Percentiles rank a stretch among this genome's conserved stretches.
Conservation (phyloP, 2,329 filamentous ascomycete genomes). For the Ophiocordyceps camponoti-leonardi region DNA sequence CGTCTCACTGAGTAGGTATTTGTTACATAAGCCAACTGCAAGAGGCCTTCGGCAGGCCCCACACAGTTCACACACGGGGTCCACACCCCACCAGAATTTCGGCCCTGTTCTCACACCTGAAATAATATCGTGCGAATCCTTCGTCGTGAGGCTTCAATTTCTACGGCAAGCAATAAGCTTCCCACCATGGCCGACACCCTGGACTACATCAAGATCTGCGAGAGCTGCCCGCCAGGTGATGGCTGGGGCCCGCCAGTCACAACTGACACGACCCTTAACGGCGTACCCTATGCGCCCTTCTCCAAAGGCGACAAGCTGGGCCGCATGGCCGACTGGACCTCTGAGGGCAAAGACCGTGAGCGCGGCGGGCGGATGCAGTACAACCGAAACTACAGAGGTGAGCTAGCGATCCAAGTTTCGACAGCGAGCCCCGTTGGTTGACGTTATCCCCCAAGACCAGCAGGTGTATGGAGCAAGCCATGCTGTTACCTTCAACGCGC, state of each 20-base stretch:
- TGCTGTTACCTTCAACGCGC: slow-evolving; percentile 74
- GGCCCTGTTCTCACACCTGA: slow-evolving; percentile 5
- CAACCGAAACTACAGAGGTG: slow-evolving; percentile 85
- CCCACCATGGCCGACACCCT: slow-evolving; percentile 35
- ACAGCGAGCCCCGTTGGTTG: neutral
- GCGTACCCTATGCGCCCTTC: slow-evolving; percentile 93
- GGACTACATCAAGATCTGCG: slow-evolving; percentile 44
- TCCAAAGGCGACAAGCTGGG: slow-evolving; percentile 98
- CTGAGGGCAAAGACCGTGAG: slow-evolving; percentile 73
- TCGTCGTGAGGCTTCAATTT: neutral
- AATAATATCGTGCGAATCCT: neutral
- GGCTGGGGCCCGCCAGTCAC: slow-evolving; percentile 79
- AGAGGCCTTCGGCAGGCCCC: slow-evolving; percentile 12
- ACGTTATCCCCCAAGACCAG: slow-evolving; percentile 44
- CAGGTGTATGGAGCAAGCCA: slow-evolving; percentile 90
- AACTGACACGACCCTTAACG: slow-evolving; percentile 75
- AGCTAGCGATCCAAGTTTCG: neutral
- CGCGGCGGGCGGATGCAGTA: slow-evolving; percentile 73
- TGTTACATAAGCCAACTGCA: neutral
- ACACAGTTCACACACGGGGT: neutral
- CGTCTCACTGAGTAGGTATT: neutral
- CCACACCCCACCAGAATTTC: slow-evolving; percentile 25
- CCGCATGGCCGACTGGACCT: slow-evolving; percentile 97
- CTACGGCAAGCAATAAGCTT: neutral
- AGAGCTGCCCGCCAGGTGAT: slow-evolving; percentile 55